Percentiles rank a stretch among this genome's conserved stretches.
phyloP scores from a whole-genome alignment of 1,139 yeast species.

The Candida anutae region DNA sequence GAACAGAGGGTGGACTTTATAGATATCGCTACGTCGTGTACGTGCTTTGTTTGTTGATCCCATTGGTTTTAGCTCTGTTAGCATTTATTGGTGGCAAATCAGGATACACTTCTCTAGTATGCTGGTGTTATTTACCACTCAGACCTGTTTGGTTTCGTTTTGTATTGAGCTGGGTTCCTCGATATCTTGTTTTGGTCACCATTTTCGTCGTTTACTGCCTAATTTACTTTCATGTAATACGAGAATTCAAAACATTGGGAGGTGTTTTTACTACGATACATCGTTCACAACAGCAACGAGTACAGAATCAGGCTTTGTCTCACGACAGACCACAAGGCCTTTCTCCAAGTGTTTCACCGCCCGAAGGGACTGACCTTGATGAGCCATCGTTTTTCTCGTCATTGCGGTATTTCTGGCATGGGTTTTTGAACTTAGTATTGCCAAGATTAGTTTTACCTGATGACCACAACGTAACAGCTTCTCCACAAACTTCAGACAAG shows the following conservation, averaged over 20 bases:
- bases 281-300: constrained; percentile 4
- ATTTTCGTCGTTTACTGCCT: constrained; percentile 62
- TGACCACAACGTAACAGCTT: constrained; percentile 1
- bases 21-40: constrained; percentile 53
- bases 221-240: constrained; percentile 67
- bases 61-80: constrained; percentile 62
- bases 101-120: constrained; percentile 57
- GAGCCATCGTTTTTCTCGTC: constrained; percentile 33
- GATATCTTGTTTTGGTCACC: constrained; percentile 57
- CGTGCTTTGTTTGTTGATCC: constrained; percentile 50
- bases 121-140: constrained; percentile 79
- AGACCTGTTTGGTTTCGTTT: constrained; percentile 68
- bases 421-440: constrained; percentile 17
- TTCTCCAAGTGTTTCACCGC: constrained; percentile 4
- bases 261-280: constrained; percentile 34
- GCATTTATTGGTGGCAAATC: constrained; percentile 48
- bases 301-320: constrained; percentile 1
- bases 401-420: constrained; percentile 19
- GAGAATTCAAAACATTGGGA: constrained; percentile 48
- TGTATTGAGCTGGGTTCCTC: constrained; percentile 75
- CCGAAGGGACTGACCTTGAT: constrained; percentile 6
- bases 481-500: no score
- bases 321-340: not conserved
- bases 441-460: constrained; percentile 28
- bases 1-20: constrained; percentile 71